Conservation (phyloP, 1,139 yeast genomes). For the Suhomyces bolitotheri region DNA sequence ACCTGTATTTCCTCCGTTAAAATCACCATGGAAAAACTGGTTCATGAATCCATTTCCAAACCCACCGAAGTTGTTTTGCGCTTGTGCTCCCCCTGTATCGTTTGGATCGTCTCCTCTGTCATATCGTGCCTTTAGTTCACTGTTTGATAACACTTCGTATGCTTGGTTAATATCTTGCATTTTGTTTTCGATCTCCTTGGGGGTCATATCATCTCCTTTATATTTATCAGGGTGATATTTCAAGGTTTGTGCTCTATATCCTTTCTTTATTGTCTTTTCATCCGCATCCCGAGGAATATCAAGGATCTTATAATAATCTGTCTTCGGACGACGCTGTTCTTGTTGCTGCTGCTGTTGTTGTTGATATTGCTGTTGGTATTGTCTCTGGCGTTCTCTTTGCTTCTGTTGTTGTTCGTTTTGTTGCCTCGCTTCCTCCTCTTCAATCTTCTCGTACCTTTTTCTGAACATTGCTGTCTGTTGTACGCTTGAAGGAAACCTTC, state of each 20-base stretch:
- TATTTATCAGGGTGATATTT: conserved; percentile 91
- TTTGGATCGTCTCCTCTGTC: conserved; percentile 65
- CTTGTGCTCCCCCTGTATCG: conserved; percentile 28
- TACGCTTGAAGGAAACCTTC: conserved; percentile 32
- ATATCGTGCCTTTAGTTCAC: conserved; percentile 62
- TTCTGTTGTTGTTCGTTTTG: conserved; percentile 44
- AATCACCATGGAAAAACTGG: conserved; percentile 14
- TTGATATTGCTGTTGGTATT: conserved; percentile 48
- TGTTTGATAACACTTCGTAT: conserved; percentile 76
- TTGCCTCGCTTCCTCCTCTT: conserved; percentile 32
- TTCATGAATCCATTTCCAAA: conserved; percentile 12
- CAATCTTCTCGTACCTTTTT: conserved; percentile 29
- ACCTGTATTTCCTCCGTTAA: conserved; percentile 7
- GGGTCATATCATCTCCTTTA: conserved; percentile 60
- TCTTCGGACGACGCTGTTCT: conserved; percentile 47
- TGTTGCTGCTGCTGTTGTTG: conserved; percentile 46
- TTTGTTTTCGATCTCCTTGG: conserved; percentile 74
- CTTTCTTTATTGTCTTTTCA: conserved; percentile 73
- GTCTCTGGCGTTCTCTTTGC: conserved; percentile 51
- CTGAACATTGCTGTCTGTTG: conserved; percentile 43
- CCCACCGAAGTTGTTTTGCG: conserved; percentile 1
- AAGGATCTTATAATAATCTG: conserved; percentile 80
- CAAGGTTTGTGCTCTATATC: conserved; percentile 75
- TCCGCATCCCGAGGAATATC: conserved; percentile 70
- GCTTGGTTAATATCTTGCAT: conserved; percentile 96